Base-by-base conservation (phyloP, 2,329 filamentous ascomycete genomes). In the Ophiocordyceps robertsii region DNA sequence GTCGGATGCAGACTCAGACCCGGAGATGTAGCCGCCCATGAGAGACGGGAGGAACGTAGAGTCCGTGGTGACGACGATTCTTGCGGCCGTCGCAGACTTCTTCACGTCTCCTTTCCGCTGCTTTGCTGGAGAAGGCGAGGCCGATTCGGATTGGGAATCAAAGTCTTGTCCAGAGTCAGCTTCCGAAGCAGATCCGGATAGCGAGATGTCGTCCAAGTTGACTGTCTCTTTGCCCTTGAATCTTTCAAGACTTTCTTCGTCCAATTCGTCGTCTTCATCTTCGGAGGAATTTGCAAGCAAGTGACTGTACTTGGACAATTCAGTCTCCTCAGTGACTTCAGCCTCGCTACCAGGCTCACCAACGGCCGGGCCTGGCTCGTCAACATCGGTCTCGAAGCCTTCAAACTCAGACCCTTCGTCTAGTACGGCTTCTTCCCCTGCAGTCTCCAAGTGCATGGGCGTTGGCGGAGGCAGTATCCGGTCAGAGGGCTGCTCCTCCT, bases 21-120 rank as follows among this genome's bases (percentile, higher is more conserved):
- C 84, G 2, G 83, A 87, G 52, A 85, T 74, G 63, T 90, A 93
- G 44, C 83, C 83, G 17, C 79, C 81, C 72, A 86, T 85, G 14
- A 92, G 72, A 1, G 80, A 78, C 0, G 85, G 85, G 2, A 92
- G 65, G 56, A 88, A 87, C 0, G 75, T 75, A 0, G 82, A 75
- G 43, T 62, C 62, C 9, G 56, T 11, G 54, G 48, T 27, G 36
- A 48, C 17, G 32, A 41, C 44, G 10, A 44, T 39, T 30, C 53
- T 57, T 17, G 50, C 46, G n/a, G 49, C 21, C 8, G 46, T 44
- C 11, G 39, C 32, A 37, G 44, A 31, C 8, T 46, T 43, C 37
- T 48, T 50, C 10, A 40, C 19, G 16, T 44, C 45, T 32, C 53
- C 48, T 44, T 50, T 47, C 33, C 44, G 45, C 13, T 50, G 46